Evolutionary conservation across 495 filamentous ascomycete genomes (phyloP).

Genomic region (Penicillium paradoxum): DNA sequence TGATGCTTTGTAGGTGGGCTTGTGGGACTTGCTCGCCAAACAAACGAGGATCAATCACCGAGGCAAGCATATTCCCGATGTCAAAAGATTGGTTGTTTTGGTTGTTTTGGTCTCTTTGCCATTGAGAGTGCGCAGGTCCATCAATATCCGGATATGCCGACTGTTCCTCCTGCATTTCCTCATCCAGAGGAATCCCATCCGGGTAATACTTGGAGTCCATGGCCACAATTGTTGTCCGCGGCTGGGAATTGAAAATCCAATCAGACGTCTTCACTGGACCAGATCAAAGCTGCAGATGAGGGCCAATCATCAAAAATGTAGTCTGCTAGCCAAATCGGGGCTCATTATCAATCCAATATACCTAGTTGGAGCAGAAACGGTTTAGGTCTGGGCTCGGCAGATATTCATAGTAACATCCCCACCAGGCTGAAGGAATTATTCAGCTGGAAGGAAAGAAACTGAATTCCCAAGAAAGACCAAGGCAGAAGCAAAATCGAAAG

Average conservation of each 20-base stretch:
- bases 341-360: slow-evolving; percentile 22
- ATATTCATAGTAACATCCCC: slow-evolving; percentile 24
- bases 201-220: slow-evolving; percentile 21
- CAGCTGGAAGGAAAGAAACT: slow-evolving; percentile 3
- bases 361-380: slow-evolving; percentile 10
- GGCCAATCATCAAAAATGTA: slow-evolving; percentile 6
- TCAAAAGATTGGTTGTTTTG: slow-evolving; percentile 8
- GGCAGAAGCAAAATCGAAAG: background rate
- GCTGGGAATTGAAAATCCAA: background rate
- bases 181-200: slow-evolving; percentile 10
- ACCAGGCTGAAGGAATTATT: slow-evolving; percentile 12
- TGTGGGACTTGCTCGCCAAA: slow-evolving; percentile 27
- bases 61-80: slow-evolving; percentile 16
- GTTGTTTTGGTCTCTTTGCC: slow-evolving; percentile 18
- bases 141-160: slow-evolving; percentile 37
- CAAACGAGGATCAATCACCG: slow-evolving; percentile 40
- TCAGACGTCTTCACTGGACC: background rate
- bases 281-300: background rate
- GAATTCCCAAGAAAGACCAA: background rate
- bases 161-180: slow-evolving; percentile 12
- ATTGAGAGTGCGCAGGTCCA: slow-evolving; percentile 34
- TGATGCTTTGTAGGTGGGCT: slow-evolving; percentile 7
- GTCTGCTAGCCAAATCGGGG: slow-evolving; percentile 8
- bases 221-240: background rate
- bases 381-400: slow-evolving; percentile 18